Base-by-base conservation (phyloP, 2,329 filamentous ascomycete species). In the Chaetothyriales sp. region DNA sequence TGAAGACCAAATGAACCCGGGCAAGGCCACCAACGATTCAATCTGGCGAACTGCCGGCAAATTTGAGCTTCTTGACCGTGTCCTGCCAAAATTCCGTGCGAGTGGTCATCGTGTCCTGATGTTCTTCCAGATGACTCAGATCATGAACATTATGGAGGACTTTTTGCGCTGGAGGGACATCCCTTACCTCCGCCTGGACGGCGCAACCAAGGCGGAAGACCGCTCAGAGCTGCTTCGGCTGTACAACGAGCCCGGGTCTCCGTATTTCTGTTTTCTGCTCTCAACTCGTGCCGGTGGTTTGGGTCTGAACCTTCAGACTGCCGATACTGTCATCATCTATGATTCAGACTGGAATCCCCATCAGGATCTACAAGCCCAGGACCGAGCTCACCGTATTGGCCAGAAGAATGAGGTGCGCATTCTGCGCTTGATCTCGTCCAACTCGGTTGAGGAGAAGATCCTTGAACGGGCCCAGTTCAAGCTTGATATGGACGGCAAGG, bases 141-240 rank as follows among this genome's bases (percentile, higher is more conserved):
- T 98, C 65, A 98, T 98, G 92, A 95, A 98, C 69, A 98, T 98
- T 63, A 96, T 98, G 92, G 92, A 98, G 62, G 92, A 98, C 66
- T 98, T 94, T 66, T 70, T 98, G 55, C 83, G 90, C 2, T 83
- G 87, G 63, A 79, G 86, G 57, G 84, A 83, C 46, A 75, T 95
- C 59, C 77, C 84, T 62, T 98, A 94, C 65, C 76, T 98, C 58
- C 88, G 92, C 65, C 75, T 98, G 53, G 92, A 98, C 63, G 92
- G 92, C 72, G 92, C 88, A 0, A 98, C 92, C 45, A 98, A 98
- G 67, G 89, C 92, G 1, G 92, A 98, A 63, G 92, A 98, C 68
- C 86, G 92, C 58, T 95, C 89, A 1, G 88, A 95, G 48, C 75
- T 98, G 51, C 72, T 98, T 53, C 84, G 79, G 61, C 75, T 85